Base-by-base conservation (phyloP, 2,329 filamentous ascomycete genomes). In the Diaporthe longicolla region DNA sequence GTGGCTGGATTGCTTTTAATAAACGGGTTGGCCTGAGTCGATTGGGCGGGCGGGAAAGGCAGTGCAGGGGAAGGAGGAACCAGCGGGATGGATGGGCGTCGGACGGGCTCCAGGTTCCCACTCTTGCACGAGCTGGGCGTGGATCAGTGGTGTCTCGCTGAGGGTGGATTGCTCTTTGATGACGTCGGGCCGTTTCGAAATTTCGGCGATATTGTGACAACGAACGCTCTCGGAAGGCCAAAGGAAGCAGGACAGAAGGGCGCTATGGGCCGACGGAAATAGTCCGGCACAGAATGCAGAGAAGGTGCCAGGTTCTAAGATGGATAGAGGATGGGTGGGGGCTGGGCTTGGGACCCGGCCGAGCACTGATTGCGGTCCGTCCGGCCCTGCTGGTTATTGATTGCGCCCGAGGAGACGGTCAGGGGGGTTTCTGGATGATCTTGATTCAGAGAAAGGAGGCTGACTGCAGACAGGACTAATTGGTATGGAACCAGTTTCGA, bases 141-240 rank as follows among this genome's bases (percentile, higher is more conserved):
- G 32, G 63, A 52, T 66, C 63, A 52, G n/a, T 24, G 45, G 24
- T 66, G 54, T 66, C 63, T 66, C 63, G 63, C 63, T 66, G 63
- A 52, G n/a, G 45, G 69, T 35, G 29, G 57, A 45, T 63, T 63
- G 43, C 43, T 37, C 43, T 61, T 59, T 71, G 69, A 71, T 71
- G 69, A 71, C 69, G 69, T 71, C 57, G 69, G 55, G 45, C 69
- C 69, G 69, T 71, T 71, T 63, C 69, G 69, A 63, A 63, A 71
- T 71, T 71, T 61, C 57, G 35, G 57, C 43, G 69, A 54, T 71
- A 63, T 71, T 63, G 69, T 21, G 57, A 37, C 19, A 48, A 54
- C 11, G 13, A 37, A 54, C 19, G 32, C n/a, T 13, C n/a, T 13
- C 29, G 52, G 35, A 40, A 40, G 52, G n/a, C 35, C 54, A 52